phyloP scores from a whole-genome alignment of 352 stramenopile species.

The Pythium periplocum region DNA sequence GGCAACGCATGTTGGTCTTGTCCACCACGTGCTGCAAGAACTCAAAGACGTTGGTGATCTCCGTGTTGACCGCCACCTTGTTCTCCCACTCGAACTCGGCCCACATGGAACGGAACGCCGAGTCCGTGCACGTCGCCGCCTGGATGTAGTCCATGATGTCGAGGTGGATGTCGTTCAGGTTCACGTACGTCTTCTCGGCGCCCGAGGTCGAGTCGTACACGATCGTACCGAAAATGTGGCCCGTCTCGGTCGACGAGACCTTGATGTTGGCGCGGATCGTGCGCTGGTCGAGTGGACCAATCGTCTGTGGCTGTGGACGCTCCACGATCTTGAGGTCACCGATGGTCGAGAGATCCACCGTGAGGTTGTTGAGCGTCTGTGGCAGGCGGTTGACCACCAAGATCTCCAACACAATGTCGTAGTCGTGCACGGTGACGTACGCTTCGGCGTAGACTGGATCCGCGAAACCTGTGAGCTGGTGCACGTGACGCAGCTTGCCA shows the following conservation, averaged over 20 bases:
- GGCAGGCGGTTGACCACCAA: constrained; percentile 98
- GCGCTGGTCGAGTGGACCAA: constrained; percentile 96
- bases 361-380: constrained; percentile 98
- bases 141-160: constrained; percentile 99
- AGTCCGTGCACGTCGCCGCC: constrained; percentile 90
- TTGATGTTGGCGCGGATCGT: constrained; percentile 99
- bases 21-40: constrained; percentile 98
- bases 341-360: constrained; percentile 98
- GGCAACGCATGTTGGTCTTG: constrained; percentile 99
- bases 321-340: constrained; percentile 99
- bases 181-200: constrained; percentile 98
- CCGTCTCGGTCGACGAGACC: constrained; percentile 99
- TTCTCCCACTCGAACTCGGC: constrained; percentile 99
- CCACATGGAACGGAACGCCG: constrained; percentile 99
- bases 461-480: constrained; percentile 98
- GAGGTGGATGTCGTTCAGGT: constrained; percentile 99
- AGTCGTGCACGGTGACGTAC: constrained; percentile 99
- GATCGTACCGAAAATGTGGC: constrained; percentile 99
- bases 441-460: constrained; percentile 99
- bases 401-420: constrained; percentile 99
- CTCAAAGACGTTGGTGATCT: constrained; percentile 96
- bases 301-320: constrained; percentile 95
- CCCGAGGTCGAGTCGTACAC: constrained; percentile 96
- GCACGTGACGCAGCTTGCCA: constrained; percentile 94
- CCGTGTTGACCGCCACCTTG: constrained; percentile 97